Evolutionary conservation across 441 rosid species (phyloP), one percentile per base, ranked within the genome.

Genomic region (Gossypium davidsonii): DNA sequence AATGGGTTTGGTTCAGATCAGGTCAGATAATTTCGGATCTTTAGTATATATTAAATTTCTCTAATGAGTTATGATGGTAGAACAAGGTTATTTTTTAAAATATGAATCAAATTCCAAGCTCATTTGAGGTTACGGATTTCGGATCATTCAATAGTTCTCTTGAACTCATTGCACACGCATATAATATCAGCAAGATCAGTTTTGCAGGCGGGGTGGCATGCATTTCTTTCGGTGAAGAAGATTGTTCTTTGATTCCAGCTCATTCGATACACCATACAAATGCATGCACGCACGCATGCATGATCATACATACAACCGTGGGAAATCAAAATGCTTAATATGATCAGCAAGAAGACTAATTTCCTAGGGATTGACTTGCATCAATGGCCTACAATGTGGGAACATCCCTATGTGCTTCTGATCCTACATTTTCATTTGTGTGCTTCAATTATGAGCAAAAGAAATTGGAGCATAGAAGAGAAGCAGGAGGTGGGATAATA

Each of bases 321-420:
- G 61, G 31, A 56, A 56, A 21, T 56, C 61, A 21, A 56, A 21
- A 21, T 56, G 61, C 61, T 21, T 56, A 56, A 56, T 56, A 23
- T 20, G 57, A 52, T 52, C 17, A 17, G 57, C 9, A 52, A 17
- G 57, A 52, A 52, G 11, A 52, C 12, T 52, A 52, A 20, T 52
- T 15, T 52, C 77, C 79, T 79, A 79, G 73, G 76, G 80, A 81
- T 51, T 55, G 59, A 20, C 12, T 9, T 9, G 5, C 10, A 55
- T 55, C 59, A 55, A 55, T 39, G 25, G 21, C 59, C 59, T 55
- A 7, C 59, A 55, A 55, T 8, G 59, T 18, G 59, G 10, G 21
- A 55, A 55, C 59, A 55, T 55, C 79, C 46, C 46, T 81, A 81
- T 67, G 31, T 67, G 81, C 81, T 74, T 71, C 77, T 79, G 61